phyloP scores from a whole-genome alignment of 192 early-diverging fungal genomes.

The Diversispora epigaea region DNA sequence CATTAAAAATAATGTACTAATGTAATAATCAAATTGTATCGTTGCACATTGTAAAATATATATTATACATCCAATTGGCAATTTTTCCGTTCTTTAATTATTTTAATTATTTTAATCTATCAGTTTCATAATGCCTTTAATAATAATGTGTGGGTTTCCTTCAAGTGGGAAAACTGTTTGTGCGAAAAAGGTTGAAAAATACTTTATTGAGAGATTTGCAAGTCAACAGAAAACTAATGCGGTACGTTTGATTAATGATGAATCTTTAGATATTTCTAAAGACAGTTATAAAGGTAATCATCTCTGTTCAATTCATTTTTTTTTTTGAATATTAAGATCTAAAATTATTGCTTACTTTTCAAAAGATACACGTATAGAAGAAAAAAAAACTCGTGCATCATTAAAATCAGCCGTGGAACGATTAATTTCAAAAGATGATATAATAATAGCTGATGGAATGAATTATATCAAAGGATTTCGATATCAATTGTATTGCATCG shows the following conservation, averaged over 20 bases:
- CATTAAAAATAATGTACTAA: too few relatives aligned
- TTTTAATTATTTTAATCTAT: background rate
- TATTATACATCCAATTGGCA: too few relatives aligned
- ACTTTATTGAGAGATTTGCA: conserved; percentile 49
- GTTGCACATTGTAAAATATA: too few relatives aligned
- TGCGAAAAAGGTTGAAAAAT: conserved; percentile 65
- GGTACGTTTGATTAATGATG: conserved; percentile 80
- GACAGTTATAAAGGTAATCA: conserved; percentile 61
- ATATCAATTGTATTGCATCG: conserved; percentile 93
- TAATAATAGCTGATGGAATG: conserved; percentile 90
- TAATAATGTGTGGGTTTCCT: conserved; percentile 86
- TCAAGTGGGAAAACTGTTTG: conserved; percentile 88
- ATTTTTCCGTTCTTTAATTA: background rate
- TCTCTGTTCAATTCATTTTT: conserved; percentile 37
- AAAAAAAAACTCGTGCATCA: conserved; percentile 85
- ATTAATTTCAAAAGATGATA: conserved; percentile 72
- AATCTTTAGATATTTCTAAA: conserved; percentile 59
- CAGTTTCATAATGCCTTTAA: conserved; percentile 75
- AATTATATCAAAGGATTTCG: conserved; percentile 99
- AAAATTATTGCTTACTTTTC: background rate
- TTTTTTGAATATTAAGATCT: background rate
- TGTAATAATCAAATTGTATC: too few relatives aligned
- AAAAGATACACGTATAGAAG: conserved; percentile 53
- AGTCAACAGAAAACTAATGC: conserved; percentile 40
- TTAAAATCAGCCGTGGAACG: conserved; percentile 91